Evolutionary conservation across 305 asterid genomes (phyloP), one percentile per base, ranked within the genome.

Genomic region (Fraxinus sp.): DNA sequence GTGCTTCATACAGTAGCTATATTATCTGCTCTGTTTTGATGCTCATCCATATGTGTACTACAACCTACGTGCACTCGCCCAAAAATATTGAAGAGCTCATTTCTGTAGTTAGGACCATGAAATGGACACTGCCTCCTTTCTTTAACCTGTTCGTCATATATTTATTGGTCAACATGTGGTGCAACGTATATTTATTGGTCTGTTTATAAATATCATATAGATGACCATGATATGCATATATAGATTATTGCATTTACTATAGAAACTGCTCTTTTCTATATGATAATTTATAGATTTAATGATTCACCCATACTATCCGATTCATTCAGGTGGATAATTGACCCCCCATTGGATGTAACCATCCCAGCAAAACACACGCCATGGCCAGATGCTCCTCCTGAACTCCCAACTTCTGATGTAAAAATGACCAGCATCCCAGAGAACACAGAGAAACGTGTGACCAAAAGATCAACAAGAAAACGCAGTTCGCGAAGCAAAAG

Each of bases 361-460:
- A 92, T 97, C 87, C 93, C 98, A 11, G 98, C 98, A 79, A 95
- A 92, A 84, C 97, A 88, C 84, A 95, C 98, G 11, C 99, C 99
- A 28, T 97, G 99, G 99, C 98, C 98, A 0, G 98, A 93, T 81
- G 87, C 93, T 87, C 96, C 98, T 66, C 97, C 97, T 0, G 97
- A 97, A 74, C 93, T 95, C 86, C 93, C 94, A 16, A 77, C 91
- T 11, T 49, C 87, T 37, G 71, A 70, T 78, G 95, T 89, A 75
- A 90, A 92, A 86, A 85, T 82, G 80, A 84, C 62, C 72, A 79
- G 44, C 7, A 76, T 86, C 78, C 91, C 91, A 57, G 94, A 89
- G 80, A 87, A 35, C 83, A 78, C 88, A 0, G 97, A 93, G 79
- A 92, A 88, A 80, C 94, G 87, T 16, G 82, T 89, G 28, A 73